Evolutionary conservation across 2,329 filamentous ascomycete species (phyloP).

Genomic region (Cercospora sp.): DNA sequence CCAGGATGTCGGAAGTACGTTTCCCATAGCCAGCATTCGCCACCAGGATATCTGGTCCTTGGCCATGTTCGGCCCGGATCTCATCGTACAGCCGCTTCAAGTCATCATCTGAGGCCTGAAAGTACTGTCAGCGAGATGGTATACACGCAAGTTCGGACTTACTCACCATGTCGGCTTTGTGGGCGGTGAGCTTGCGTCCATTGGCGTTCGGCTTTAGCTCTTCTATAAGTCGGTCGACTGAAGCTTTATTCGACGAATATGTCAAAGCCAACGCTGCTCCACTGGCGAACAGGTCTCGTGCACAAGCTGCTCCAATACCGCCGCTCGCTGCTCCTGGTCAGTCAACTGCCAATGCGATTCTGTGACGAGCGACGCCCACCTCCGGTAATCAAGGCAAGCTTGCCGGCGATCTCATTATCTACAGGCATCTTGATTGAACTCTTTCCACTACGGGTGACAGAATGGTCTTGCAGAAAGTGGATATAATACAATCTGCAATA

Average conservation of each 20-base stretch:
- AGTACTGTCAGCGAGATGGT: not conserved
- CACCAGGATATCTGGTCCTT: constrained; percentile 61
- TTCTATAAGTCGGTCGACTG: constrained; percentile 48
- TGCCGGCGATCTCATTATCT: constrained; percentile 49
- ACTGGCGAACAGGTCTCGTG: constrained; percentile 54
- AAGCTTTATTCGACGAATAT: constrained; percentile 55
- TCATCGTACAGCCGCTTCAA: constrained; percentile 57
- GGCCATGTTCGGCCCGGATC: constrained; percentile 55
- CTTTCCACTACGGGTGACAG: too few relatives aligned
- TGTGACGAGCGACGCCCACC: constrained; percentile 45
- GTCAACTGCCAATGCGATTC: not conserved
- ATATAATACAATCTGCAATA: not conserved
- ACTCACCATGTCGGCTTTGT: constrained; percentile 57
- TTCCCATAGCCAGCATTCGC: constrained; percentile 68
- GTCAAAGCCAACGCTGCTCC: constrained; percentile 60
- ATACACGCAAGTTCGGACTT: not conserved
- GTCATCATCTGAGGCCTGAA: constrained; percentile 49
- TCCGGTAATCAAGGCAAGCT: constrained; percentile 60
- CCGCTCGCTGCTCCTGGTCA: constrained; percentile 1
- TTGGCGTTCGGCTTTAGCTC: constrained; percentile 29
- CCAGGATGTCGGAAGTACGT: constrained; percentile 51
- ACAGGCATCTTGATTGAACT: constrained; percentile 19
- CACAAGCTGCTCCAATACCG: constrained; percentile 63
- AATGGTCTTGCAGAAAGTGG: not conserved
- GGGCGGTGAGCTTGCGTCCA: constrained; percentile 51